Evolutionary conservation across 1,284 basidiomycete species (phyloP).

Genomic region (Exobasidium rhododendri): DNA sequence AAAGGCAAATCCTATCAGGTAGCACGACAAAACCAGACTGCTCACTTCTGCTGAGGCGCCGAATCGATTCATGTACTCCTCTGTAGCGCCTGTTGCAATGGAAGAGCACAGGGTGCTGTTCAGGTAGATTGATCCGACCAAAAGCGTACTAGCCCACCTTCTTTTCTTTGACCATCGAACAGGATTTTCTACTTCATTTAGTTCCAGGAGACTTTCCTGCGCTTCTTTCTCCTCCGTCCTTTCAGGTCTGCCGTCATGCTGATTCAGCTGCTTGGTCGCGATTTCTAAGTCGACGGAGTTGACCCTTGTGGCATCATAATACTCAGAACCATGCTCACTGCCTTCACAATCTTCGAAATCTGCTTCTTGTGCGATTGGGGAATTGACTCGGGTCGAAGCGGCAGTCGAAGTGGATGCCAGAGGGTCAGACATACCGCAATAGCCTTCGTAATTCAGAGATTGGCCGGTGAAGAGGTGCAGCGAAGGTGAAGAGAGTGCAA

Average conservation of each 20-base stretch:
- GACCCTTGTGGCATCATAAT: not conserved
- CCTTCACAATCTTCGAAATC: not conserved
- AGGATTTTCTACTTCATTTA: conserved; percentile 27
- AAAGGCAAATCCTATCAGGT: conserved; percentile 33
- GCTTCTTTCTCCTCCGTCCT: conserved; percentile 3
- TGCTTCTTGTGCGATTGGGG: not conserved
- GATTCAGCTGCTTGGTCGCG: not conserved
- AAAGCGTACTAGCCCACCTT: conserved; percentile 27
- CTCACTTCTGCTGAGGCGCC: conserved; percentile 21
- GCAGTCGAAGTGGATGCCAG: not conserved
- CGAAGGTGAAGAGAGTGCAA: too few relatives aligned
- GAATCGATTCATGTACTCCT: conserved; percentile 25
- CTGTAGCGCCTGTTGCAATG: conserved; percentile 24
- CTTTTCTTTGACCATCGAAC: conserved; percentile 19
- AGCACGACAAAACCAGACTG: conserved; percentile 25
- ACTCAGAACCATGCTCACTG: not conserved
- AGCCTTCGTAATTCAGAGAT: too few relatives aligned
- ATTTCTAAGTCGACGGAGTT: not conserved
- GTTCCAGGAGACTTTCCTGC: conserved; percentile 15
- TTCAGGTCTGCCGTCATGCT: not conserved
- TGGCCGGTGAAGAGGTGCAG: too few relatives aligned
- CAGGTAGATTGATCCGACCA: conserved; percentile 25
- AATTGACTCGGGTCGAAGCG: not conserved
- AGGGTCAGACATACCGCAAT: too few relatives aligned
- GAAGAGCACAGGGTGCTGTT: conserved; percentile 25